Evolutionary conservation across 192 early-diverging fungal species (phyloP), one percentile per base, ranked within the genome.

Genomic region (Physocladia obscura): DNA sequence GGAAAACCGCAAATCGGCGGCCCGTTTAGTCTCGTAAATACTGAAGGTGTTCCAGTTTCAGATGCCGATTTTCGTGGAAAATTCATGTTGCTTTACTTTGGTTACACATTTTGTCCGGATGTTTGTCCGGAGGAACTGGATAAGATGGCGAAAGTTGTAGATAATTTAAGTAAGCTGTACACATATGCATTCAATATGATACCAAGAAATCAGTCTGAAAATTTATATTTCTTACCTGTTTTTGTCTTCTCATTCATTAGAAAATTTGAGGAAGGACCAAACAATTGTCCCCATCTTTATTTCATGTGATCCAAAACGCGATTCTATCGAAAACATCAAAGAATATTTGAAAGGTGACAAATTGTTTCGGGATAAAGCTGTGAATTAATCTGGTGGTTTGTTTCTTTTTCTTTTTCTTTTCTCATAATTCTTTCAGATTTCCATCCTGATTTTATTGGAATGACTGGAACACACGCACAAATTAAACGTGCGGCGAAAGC

Each of bases 31-130:
- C 79, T 99, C 49, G 89, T 91, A 3, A 88, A 99, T 74, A 88
- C 91, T 48, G 74, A 92, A 49, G 93, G 93, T 19, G 74, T 84
- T 34, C 76, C 79, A 2, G 85, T 88, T 0, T 91, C 91, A 11
- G 86, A 93, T 67, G 78, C 89, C 54, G 85, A 90, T 60, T 92
- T 93, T 71, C 81, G 81, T 26, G 97, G 94, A 29, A 89, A 89
- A 38, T 98, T 87, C 74, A 87, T 89, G 79, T 78, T 99, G 62
- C 78, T 98, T 4, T 99, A 99, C 80, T 99, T 99, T 88, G 97
- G 97, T n/a, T 99, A 97, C 81, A 97, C 95, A 31, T 92, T 97
- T 77, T 99, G 97, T 75, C 97, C 97, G 1, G 97, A 99, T 81
- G 94, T 99, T 52, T 99, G 97, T 49, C 97, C 97, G 2, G 97